phyloP scores from a whole-genome alignment of 345 rosid species.

The Brassica cretica region DNA sequence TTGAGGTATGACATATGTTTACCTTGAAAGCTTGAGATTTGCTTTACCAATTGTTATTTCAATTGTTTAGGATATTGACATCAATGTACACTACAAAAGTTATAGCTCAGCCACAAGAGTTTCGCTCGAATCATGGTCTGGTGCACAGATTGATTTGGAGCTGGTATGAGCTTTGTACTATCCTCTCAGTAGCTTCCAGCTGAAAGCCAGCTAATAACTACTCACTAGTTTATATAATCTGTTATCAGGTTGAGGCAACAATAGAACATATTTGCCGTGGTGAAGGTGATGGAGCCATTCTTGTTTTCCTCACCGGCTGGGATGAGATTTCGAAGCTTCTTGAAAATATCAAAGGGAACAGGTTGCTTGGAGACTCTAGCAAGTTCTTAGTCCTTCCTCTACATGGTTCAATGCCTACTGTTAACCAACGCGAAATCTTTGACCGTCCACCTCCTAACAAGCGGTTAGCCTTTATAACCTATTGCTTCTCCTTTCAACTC shows the following conservation, averaged over 20 bases:
- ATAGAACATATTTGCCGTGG: slow-evolving; percentile 70
- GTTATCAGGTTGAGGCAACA: slow-evolving; percentile 68
- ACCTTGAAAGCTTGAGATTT: slow-evolving; percentile 4
- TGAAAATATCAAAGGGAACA: slow-evolving; percentile 72
- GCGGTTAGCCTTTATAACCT: slow-evolving; percentile 46
- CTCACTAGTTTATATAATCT: background rate
- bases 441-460: slow-evolving; percentile 73
- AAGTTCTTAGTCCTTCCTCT: slow-evolving; percentile 82
- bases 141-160: slow-evolving; percentile 81
- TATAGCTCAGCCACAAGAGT: slow-evolving; percentile 63
- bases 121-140: slow-evolving; percentile 93
- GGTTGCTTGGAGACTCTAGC: slow-evolving; percentile 71
- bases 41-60: slow-evolving; percentile 20
- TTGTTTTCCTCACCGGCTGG: slow-evolving; percentile 96
- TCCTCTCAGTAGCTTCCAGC: slow-evolving; percentile 10
- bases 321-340: slow-evolving; percentile 90
- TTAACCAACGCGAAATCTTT: slow-evolving; percentile 88
- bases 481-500: slow-evolving; percentile 10
- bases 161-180: slow-evolving; percentile 51
- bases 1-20: slow-evolving; percentile 60
- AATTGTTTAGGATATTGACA: slow-evolving; percentile 63
- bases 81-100: slow-evolving; percentile 64
- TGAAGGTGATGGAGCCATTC: slow-evolving; percentile 91
- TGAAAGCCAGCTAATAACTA: background rate
- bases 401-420: slow-evolving; percentile 94